A percentile compares a stretch with the other conserved stretches of the same genome.
Evolutionary conservation across 768 basidiomycete genomes (phyloP).

Genomic region (Psilocybe sp.): DNA sequence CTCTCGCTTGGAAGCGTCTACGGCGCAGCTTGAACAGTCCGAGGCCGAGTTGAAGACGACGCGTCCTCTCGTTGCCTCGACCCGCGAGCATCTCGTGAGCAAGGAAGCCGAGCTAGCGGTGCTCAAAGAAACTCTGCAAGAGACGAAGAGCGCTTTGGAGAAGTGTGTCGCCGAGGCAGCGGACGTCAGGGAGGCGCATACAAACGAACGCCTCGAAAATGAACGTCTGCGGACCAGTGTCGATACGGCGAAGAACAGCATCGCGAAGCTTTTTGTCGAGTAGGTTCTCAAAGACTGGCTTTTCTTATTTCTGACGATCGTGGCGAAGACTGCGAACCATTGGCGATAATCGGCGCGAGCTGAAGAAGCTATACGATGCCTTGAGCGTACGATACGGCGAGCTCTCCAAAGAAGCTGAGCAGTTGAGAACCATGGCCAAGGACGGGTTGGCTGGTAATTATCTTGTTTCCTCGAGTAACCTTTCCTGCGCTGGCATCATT

Average conservation of each 20-base stretch:
- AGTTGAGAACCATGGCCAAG: slow-evolving; percentile 8
- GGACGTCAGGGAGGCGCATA: slow-evolving; percentile 5
- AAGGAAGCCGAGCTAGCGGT: slow-evolving; percentile 11
- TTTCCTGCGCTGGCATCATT: neutral
- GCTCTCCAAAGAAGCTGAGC: slow-evolving; percentile 12
- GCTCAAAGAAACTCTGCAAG: slow-evolving; percentile 2
- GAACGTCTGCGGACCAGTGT: slow-evolving; percentile 7
- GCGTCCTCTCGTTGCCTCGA: slow-evolving; percentile 5
- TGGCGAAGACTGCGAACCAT: slow-evolving; percentile 11
- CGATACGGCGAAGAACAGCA: slow-evolving; percentile 6
- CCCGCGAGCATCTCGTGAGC: slow-evolving; percentile 7
- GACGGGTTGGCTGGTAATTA: slow-evolving; percentile 13
- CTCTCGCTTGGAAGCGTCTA: slow-evolving; percentile 1
- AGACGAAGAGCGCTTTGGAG: slow-evolving; percentile 11
- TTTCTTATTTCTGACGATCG: neutral
- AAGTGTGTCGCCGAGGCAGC: slow-evolving; percentile 3
- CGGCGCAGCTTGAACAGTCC: slow-evolving; percentile 1
- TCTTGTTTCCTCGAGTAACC: neutral
- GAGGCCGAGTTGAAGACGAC: slow-evolving; percentile 11
- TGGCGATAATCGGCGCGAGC: slow-evolving; percentile 10
- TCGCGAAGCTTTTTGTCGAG: slow-evolving; percentile 8
- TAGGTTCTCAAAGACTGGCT: neutral
- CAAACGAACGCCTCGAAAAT: slow-evolving; percentile 7
- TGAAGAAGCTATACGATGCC: slow-evolving; percentile 15
- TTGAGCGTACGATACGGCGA: slow-evolving; percentile 5